Evolutionary conservation across 2,329 filamentous ascomycete genomes (phyloP).

Genomic region (Fonsecaea pedrosoi): DNA sequence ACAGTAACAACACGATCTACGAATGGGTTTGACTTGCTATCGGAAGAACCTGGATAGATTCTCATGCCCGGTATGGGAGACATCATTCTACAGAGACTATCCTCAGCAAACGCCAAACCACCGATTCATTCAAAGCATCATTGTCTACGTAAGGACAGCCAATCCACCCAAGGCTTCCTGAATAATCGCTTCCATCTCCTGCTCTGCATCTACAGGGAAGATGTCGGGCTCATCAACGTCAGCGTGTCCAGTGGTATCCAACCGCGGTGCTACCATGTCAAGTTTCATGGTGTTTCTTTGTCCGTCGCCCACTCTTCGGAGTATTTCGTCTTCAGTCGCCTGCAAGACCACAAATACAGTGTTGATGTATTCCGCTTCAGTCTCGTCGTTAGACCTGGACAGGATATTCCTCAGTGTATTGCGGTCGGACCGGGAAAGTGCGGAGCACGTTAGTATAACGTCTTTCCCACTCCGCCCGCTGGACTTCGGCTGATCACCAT

Average conservation of each 20-base stretch:
- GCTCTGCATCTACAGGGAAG: conserved; percentile 31
- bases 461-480: not conserved
- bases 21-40: conserved; percentile 25
- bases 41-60: conserved; percentile 14
- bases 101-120: not conserved
- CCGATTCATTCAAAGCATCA: not conserved
- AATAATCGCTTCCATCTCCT: not conserved
- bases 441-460: conserved; percentile 5
- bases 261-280: conserved; percentile 60
- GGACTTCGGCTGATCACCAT: not conserved
- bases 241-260: conserved; percentile 57
- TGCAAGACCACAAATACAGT: conserved; percentile 20
- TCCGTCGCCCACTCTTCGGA: conserved; percentile 54
- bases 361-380: not conserved
- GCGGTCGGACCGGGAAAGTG: not conserved
- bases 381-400: not conserved
- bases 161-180: not conserved
- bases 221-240: conserved; percentile 48
- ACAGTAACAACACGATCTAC: not conserved
- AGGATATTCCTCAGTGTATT: conserved; percentile 2
- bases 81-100: not conserved
- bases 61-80: not conserved
- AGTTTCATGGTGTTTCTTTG: conserved; percentile 63
- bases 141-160: not conserved
- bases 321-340: conserved; percentile 51